Evolutionary conservation across 1,284 basidiomycete genomes (phyloP).

Genomic region (Stereum hirsutum): DNA sequence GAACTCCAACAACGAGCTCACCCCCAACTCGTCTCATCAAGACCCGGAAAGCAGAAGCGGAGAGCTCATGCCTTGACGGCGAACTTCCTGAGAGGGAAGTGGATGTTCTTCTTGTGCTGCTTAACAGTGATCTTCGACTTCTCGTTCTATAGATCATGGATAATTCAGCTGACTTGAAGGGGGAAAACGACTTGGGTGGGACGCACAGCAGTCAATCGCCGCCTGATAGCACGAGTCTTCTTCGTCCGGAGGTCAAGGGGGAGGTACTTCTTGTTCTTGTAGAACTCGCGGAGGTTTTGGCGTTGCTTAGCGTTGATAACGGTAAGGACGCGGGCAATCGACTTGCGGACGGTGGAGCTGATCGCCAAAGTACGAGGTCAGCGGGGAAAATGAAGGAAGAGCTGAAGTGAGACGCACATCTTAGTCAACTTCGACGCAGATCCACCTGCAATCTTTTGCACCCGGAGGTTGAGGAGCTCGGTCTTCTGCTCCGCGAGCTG

Average conservation of each 20-base stretch:
- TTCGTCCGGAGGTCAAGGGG: conserved; percentile 97
- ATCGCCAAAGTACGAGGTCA: conserved; percentile 6
- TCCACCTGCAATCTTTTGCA: conserved; percentile 97
- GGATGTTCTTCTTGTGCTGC: conserved; percentile 88
- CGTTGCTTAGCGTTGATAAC: conserved; percentile 99
- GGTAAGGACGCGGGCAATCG: conserved; percentile 96
- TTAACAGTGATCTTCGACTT: conserved; percentile 76
- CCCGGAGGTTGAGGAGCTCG: conserved; percentile 89
- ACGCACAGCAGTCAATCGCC: conserved; percentile 84
- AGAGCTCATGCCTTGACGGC: conserved; percentile 71
- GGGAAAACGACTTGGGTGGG: no score
- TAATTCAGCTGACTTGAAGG: conserved; percentile 10
- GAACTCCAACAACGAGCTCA: conserved; percentile 21
- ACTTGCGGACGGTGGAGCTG: conserved; percentile 97
- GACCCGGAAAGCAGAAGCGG: conserved; percentile 10
- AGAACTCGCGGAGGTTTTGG: conserved; percentile 94
- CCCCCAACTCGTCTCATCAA: conserved; percentile 14
- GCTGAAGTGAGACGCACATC: conserved; percentile 60
- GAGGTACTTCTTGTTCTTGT: conserved; percentile 95
- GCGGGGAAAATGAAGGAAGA: conserved; percentile 2
- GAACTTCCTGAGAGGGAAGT: conserved; percentile 85
- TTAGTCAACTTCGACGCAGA: conserved; percentile 94
- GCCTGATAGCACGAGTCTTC: conserved; percentile 98
- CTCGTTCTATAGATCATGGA: conserved; percentile 54
- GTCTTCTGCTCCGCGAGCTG: conserved; percentile 94